phyloP scores from a whole-genome alignment of 2,329 filamentous ascomycete species.

The Colletotrichum coccodes region DNA sequence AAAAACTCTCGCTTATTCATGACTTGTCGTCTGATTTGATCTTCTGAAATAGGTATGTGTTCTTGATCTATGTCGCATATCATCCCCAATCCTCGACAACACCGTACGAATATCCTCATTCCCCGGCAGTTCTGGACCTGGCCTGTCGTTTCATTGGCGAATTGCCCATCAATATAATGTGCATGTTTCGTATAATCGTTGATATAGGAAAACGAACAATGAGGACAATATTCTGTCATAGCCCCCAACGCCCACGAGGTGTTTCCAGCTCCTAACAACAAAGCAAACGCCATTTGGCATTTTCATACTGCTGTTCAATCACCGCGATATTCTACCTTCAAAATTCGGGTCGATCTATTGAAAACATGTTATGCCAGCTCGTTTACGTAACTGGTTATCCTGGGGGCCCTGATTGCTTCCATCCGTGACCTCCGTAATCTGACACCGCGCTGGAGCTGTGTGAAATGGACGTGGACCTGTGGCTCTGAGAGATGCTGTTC shows the following conservation, averaged over 20 bases:
- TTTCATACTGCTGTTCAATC: not conserved
- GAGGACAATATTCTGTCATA: too few relatives aligned
- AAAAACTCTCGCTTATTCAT: too few relatives aligned
- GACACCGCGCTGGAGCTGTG: conserved; percentile 9
- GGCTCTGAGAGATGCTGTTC: conserved; percentile 4
- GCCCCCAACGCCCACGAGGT: too few relatives aligned
- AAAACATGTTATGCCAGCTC: not conserved
- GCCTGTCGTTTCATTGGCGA: not conserved
- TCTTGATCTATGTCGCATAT: too few relatives aligned
- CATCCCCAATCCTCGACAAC: not conserved
- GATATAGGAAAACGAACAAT: not conserved
- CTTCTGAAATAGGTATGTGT: too few relatives aligned
- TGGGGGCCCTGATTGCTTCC: not conserved
- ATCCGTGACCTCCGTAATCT: not conserved
- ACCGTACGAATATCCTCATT: not conserved
- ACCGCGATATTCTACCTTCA: not conserved
- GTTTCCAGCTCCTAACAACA: not conserved
- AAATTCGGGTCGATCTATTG: too few relatives aligned
- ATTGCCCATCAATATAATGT: too few relatives aligned
- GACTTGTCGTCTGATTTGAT: not conserved
- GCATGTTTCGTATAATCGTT: too few relatives aligned
- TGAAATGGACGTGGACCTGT: conserved; percentile 14
- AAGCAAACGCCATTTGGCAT: not conserved
- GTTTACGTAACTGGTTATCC: not conserved
- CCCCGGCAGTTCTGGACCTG: not conserved